A percentile compares a stretch with the other conserved stretches of the same genome.
These are phyloP conservation scores for Neofusicoccum umdonicola DNA, from an alignment of 2,329 filamentous ascomycete species.

Conservation along the genomic window DNA sequence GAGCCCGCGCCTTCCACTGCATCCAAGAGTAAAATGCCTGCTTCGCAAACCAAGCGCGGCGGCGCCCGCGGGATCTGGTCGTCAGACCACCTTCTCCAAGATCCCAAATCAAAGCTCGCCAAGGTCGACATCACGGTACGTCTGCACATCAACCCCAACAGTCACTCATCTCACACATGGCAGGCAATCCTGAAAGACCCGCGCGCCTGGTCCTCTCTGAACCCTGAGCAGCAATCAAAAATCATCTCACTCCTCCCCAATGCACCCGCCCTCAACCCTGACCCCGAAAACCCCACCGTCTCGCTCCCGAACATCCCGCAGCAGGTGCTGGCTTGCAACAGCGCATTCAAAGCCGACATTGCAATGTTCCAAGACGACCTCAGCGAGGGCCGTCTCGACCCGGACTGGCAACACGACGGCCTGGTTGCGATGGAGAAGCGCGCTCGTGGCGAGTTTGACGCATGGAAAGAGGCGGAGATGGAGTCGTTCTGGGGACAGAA, in stretches of 20 bases:
- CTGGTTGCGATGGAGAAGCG: slow-evolving; percentile 52
- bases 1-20: slow-evolving; percentile 18
- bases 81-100: slow-evolving; percentile 32
- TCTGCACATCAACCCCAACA: neutral
- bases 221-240: slow-evolving; percentile 4
- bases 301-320: slow-evolving; percentile 3
- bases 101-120: slow-evolving; percentile 29
- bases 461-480: slow-evolving; percentile 53
- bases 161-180: neutral
- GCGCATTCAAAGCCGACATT: slow-evolving; percentile 53
- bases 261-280: neutral
- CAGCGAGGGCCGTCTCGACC: slow-evolving; percentile 54
- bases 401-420: slow-evolving; percentile 57
- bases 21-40: neutral
- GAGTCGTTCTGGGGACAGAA: slow-evolving; percentile 61
- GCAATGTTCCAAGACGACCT: slow-evolving; percentile 58
- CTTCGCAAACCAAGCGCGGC: neutral
- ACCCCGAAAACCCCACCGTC: neutral
- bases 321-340: slow-evolving; percentile 32
- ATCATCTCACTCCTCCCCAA: slow-evolving; percentile 3
- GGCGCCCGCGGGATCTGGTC: slow-evolving; percentile 22
- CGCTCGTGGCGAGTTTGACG: slow-evolving; percentile 55
- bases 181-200: slow-evolving; percentile 17
- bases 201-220: slow-evolving; percentile 16
- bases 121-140: slow-evolving; percentile 33